A percentile compares a stretch with the other conserved stretches of the same genome.
Evolutionary conservation across 805 yeast species (phyloP).

Genomic region (Candida xiaguanensis): DNA sequence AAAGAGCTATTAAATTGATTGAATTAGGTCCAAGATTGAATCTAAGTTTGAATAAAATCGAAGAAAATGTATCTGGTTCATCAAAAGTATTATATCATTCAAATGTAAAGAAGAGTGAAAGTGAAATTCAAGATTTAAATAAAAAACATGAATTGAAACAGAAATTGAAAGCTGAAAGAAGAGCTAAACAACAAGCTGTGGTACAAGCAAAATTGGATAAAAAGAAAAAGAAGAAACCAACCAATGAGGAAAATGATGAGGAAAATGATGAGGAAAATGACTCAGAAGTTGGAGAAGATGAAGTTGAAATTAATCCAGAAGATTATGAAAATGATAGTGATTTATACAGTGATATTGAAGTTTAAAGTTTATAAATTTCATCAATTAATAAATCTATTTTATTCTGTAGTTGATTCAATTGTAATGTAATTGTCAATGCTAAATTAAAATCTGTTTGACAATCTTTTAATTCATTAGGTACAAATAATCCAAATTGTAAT

Average conservation of each 20-base stretch:
- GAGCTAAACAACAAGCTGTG: conserved; percentile 74
- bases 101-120: conserved; percentile 55
- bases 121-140: conserved; percentile 61
- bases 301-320: conserved; percentile 35
- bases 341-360: conserved; percentile 37
- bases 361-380: conserved; percentile 15
- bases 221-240: conserved; percentile 66
- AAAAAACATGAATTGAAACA: conserved; percentile 59
- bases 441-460: conserved; percentile 35
- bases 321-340: conserved; percentile 52
- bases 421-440: conserved; percentile 25
- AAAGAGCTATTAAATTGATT: conserved; percentile 85
- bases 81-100: conserved; percentile 89
- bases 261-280: conserved; percentile 20
- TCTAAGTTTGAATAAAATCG: conserved; percentile 75
- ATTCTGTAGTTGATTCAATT: conserved; percentile 17
- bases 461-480: conserved; percentile 36
- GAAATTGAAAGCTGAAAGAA: conserved; percentile 65
- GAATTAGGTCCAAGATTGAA: conserved; percentile 91
- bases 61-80: conserved; percentile 78
- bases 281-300: conserved; percentile 18
- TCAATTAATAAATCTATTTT: conserved; percentile 17
- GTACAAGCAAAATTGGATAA: conserved; percentile 70
- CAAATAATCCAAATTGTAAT: conserved; percentile 45
- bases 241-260: conserved; percentile 27